These are phyloP conservation scores for Hemerocallis citrina DNA, from an alignment of 106 monocot species.

Conservation along the genomic window DNA sequence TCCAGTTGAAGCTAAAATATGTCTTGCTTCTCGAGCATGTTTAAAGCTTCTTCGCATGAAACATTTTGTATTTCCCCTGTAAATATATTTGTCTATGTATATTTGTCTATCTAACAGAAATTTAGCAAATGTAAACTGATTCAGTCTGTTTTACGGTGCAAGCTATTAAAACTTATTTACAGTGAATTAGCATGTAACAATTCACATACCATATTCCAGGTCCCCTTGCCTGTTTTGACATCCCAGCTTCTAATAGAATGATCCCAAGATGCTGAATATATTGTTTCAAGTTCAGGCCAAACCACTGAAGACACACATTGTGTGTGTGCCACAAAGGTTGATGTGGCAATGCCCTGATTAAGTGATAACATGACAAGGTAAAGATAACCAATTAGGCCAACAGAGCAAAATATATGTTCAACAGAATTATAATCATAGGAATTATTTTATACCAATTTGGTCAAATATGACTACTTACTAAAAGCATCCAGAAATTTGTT, in stretches of 20 bases:
- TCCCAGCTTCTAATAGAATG: slow-evolving; percentile 70
- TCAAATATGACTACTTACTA: background rate
- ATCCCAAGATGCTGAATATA: slow-evolving; percentile 76
- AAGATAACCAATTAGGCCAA: background rate
- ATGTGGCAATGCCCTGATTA: slow-evolving; percentile 32
- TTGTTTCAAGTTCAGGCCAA: slow-evolving; percentile 41
- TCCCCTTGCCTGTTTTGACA: slow-evolving; percentile 38
- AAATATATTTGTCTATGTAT: no score
- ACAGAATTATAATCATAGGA: background rate
- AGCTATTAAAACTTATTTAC: background rate
- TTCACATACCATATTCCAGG: slow-evolving; percentile 52
- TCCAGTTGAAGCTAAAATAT: no score
- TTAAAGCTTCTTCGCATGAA: no score
- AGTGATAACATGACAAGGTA: slow-evolving; percentile 5
- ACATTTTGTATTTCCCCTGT: no score
- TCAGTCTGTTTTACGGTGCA: background rate
- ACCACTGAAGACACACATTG: slow-evolving; percentile 65
- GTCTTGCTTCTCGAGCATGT: no score
- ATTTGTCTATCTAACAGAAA: no score
- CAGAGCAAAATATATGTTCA: background rate
- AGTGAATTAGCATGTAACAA: background rate
- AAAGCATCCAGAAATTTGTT: background rate
- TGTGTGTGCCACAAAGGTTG: slow-evolving; percentile 50
- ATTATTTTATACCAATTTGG: background rate
- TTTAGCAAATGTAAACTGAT: background rate